Conservation (phyloP, 257 asterid species). For the Nicotiana benthamiana region DNA sequence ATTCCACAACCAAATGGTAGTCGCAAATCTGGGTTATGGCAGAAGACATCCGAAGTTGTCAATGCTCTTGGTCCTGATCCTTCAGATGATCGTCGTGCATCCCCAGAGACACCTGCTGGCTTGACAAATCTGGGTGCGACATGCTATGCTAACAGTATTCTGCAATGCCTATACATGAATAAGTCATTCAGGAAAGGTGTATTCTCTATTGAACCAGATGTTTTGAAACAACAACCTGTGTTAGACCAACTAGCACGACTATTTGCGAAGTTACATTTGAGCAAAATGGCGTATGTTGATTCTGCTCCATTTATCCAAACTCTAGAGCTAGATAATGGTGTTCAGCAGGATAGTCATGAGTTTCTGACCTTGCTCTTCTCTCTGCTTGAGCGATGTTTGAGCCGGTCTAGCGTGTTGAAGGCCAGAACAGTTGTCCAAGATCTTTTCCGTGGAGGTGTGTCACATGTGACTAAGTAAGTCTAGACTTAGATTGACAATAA, state of each 20-base stretch:
- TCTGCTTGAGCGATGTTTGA: conserved; percentile 78
- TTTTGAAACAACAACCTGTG: conserved; percentile 65
- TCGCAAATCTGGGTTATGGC: conserved; percentile 94
- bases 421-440: conserved; percentile 79
- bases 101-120: conserved; percentile 79
- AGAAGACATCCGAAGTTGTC: conserved; percentile 72
- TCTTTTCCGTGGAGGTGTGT: conserved; percentile 95
- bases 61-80: conserved; percentile 84
- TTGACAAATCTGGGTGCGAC: conserved; percentile 98
- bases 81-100: conserved; percentile 58
- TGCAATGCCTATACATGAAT: conserved; percentile 88
- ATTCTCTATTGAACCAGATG: conserved; percentile 74
- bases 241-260: conserved; percentile 70
- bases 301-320: conserved; percentile 93
- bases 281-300: conserved; percentile 89
- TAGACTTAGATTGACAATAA: neutral
- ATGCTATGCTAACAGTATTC: conserved; percentile 96
- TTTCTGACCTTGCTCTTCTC: conserved; percentile 88
- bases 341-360: conserved; percentile 99
- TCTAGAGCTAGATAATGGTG: conserved; percentile 85
- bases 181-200: conserved; percentile 84
- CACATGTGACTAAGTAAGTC: conserved; percentile 81
- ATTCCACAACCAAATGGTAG: conserved; percentile 74
- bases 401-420: conserved; percentile 61
- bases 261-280: conserved; percentile 81